Percentiles rank a stretch among this genome's conserved stretches.
Evolutionary conservation across 805 yeast species (phyloP).

Genomic region (Saturnispora bothae): DNA sequence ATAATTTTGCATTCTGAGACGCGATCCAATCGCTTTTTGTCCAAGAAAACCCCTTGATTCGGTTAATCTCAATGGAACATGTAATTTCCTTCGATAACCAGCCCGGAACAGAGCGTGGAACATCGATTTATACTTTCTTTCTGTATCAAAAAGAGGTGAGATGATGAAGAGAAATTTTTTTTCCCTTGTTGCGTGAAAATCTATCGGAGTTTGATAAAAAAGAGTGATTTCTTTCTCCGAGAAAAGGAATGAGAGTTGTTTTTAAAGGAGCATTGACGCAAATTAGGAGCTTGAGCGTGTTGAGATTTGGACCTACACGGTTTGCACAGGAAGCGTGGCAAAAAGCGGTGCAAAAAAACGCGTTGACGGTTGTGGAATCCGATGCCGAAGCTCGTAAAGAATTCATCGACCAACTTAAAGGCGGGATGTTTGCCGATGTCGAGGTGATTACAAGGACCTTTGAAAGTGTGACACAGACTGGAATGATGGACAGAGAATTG

Average conservation of each 20-base stretch:
- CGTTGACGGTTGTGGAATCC: slow-evolving; percentile 37
- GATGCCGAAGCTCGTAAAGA: slow-evolving; percentile 32
- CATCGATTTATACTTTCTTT: no score
- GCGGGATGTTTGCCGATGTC: slow-evolving; percentile 29
- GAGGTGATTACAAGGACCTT: slow-evolving; percentile 33
- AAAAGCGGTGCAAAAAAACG: slow-evolving; percentile 21
- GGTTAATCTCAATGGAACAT: no score
- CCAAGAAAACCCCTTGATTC: no score
- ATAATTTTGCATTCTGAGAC: not conserved
- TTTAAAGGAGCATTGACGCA: not conserved
- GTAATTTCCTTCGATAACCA: no score
- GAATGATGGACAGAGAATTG: slow-evolving; percentile 36
- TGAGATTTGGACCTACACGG: slow-evolving; percentile 51
- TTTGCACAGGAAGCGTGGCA: slow-evolving; percentile 61
- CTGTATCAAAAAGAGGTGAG: no score
- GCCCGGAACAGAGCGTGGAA: no score
- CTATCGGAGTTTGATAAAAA: not conserved
- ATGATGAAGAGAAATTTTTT: no score
- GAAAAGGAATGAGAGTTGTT: not conserved
- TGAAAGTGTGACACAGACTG: slow-evolving; percentile 30
- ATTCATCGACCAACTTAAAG: slow-evolving; percentile 28
- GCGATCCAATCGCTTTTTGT: no score
- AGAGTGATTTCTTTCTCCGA: slow-evolving; percentile 1
- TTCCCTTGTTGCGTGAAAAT: not conserved
- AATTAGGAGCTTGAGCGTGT: slow-evolving; percentile 36